Conservation (phyloP, 1,284 basidiomycete species). For the Boletellus deceptivus region DNA sequence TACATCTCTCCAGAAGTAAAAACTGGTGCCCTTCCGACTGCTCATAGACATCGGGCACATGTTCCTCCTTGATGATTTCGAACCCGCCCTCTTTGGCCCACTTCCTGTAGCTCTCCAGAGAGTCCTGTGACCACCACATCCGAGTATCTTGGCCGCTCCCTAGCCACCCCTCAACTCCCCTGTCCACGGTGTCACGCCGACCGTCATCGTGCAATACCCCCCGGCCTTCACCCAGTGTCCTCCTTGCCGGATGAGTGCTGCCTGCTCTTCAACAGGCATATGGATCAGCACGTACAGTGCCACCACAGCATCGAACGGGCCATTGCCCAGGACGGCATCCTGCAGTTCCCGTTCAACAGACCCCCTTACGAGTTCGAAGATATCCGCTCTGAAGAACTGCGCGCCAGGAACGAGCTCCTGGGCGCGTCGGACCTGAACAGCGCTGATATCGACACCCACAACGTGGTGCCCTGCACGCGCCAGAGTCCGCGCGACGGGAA, state of each 20-base stretch:
- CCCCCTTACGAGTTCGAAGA: conserved; percentile 5
- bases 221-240: conserved; percentile 21
- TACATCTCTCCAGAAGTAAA: conserved; percentile 6
- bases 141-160: background rate
- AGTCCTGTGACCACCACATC: conserved; percentile 11
- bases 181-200: conserved; percentile 4
- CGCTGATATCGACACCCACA: conserved; percentile 7
- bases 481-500: conserved; percentile 7
- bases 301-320: conserved; percentile 3
- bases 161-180: conserved; percentile 5
- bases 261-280: conserved; percentile 10
- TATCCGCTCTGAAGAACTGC: conserved; percentile 5
- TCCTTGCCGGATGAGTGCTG: conserved; percentile 7
- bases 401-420: conserved; percentile 6
- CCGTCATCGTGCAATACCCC: conserved; percentile 11
- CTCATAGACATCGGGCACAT: conserved; percentile 6
- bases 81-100: conserved; percentile 5
- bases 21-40: conserved; percentile 6
- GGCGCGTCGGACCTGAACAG: conserved; percentile 10
- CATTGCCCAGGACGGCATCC: background rate
- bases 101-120: conserved; percentile 8
- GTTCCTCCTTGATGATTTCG: conserved; percentile 10
- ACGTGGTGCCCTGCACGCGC: conserved; percentile 8
- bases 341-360: background rate
- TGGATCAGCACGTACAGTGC: conserved; percentile 6